phyloP scores from a whole-genome alignment of 1,139 yeast genomes.

The Komagataea norvegica region DNA sequence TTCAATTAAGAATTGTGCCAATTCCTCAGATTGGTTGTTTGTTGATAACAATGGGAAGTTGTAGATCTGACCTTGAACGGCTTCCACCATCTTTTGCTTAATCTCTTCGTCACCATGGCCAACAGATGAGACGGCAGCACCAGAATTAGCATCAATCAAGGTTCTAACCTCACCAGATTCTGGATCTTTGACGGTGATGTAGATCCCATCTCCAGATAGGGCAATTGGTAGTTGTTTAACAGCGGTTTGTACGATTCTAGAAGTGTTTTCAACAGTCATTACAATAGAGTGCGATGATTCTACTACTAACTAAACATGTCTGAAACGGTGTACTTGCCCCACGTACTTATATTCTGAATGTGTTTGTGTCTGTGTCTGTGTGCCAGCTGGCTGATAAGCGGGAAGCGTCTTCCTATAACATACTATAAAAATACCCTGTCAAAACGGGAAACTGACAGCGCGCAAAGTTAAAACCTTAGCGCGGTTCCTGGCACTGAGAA shows the following conservation, averaged over 20 bases:
- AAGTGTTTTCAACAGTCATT: constrained; percentile 8
- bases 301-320: background rate
- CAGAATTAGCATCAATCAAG: constrained; percentile 50
- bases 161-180: constrained; percentile 37
- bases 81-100: constrained; percentile 41
- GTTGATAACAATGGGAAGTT: constrained; percentile 41
- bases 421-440: background rate
- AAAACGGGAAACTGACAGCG: background rate
- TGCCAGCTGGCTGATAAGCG: constrained; percentile 5
- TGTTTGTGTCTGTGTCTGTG: too few species aligned
- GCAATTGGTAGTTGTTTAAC: constrained; percentile 14
- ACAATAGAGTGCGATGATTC: background rate
- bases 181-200: constrained; percentile 43
- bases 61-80: constrained; percentile 42
- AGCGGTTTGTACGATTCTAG: constrained; percentile 14
- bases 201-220: constrained; percentile 44
- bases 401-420: constrained; percentile 3
- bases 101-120: constrained; percentile 56
- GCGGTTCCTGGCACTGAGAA: background rate
- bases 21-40: constrained; percentile 42
- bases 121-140: constrained; percentile 60
- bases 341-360: too few species aligned
- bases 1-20: constrained; percentile 47
- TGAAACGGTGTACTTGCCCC: too few species aligned
- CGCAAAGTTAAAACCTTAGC: background rate